Base-by-base conservation (phyloP, 1,284 basidiomycete genomes). In the Rhodotorula glutinis region DNA sequence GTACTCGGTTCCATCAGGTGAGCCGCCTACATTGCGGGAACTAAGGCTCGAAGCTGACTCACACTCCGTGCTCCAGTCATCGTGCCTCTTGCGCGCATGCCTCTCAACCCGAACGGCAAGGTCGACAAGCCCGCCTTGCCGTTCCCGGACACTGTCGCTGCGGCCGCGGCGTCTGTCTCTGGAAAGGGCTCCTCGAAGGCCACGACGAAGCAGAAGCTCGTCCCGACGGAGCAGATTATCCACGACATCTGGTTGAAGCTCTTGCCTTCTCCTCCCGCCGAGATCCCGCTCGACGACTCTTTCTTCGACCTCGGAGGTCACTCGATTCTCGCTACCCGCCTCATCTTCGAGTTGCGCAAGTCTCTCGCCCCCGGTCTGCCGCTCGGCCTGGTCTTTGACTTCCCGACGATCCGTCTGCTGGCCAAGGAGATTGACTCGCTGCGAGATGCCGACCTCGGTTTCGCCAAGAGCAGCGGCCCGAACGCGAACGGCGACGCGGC, bases 241-340 rank as follows among this genome's bases (percentile, higher is more conserved):
- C 86, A 87, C 76, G 82, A 84, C 60, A 87, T 97, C 74, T 99
- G 95, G 93, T 79, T 86, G 8, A 83, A 79, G 60, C 85, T 98
- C 51, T 84, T 99, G 16, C 92, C 93, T 10, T 89, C 87, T 63
- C 84, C 90, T 4, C 88, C 92, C 0, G 81, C 85, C 14, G 85
- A 87, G 2, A 87, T 98, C 56, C 89, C 91, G 17, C 79, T 90
- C 16, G 90, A 98, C 78, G 96, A 98, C 77, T 92, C 86, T 79
- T 99, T 99, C 85, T 98, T 98, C 80, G 96, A 99, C 79, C 84
- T 98, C 40, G 96, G 96, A 47, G 96, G 96, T 3, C 96, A 99
- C 81, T 98, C 96, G 19, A 98, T 99, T 76, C 85, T 98, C 30
- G 96, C 95, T 0, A 99, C 95, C 5, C 87, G 95, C 40, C 86